Evolutionary conservation across 495 filamentous ascomycete species (phyloP).

Genomic region (Xylaria acuta): DNA sequence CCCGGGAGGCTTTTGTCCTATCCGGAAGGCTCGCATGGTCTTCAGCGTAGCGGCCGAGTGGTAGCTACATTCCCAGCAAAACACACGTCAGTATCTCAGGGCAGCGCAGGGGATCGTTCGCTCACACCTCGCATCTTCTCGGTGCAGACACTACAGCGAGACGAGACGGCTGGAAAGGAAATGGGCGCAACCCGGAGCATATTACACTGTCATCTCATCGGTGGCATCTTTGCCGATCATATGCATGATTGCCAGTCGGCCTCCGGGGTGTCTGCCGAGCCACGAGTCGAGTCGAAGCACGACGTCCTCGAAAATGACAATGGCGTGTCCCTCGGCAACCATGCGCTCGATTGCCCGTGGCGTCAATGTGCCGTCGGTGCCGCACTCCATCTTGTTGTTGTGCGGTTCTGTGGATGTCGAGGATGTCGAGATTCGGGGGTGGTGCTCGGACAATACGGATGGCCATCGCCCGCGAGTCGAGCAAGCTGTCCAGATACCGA

Average conservation of each 20-base stretch:
- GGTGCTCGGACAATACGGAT: background rate
- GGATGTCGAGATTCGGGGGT: background rate
- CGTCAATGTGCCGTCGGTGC: constrained; percentile 26
- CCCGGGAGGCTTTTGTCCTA: constrained; percentile 73
- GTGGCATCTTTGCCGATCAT: constrained; percentile 60
- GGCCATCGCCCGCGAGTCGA: background rate
- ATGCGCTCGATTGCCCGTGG: constrained; percentile 43
- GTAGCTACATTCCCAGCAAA: constrained; percentile 55
- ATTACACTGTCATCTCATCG: constrained; percentile 56
- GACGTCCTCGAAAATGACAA: constrained; percentile 52
- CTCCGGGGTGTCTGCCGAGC: constrained; percentile 56
- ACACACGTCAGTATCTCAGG: background rate
- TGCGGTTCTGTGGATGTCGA: background rate
- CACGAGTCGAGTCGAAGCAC: constrained; percentile 54
- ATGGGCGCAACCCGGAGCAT: constrained; percentile 9
- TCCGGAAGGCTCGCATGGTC: constrained; percentile 76
- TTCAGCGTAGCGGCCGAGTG: constrained; percentile 72
- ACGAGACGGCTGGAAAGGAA: constrained; percentile 22
- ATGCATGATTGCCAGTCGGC: constrained; percentile 52
- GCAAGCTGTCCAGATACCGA: background rate
- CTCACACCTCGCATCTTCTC: constrained; percentile 15
- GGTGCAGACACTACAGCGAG: background rate
- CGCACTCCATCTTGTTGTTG: background rate
- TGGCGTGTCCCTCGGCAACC: constrained; percentile 51
- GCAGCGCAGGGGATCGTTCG: background rate